phyloP scores from a whole-genome alignment of 306 rosid genomes.

The Quercus robur region DNA sequence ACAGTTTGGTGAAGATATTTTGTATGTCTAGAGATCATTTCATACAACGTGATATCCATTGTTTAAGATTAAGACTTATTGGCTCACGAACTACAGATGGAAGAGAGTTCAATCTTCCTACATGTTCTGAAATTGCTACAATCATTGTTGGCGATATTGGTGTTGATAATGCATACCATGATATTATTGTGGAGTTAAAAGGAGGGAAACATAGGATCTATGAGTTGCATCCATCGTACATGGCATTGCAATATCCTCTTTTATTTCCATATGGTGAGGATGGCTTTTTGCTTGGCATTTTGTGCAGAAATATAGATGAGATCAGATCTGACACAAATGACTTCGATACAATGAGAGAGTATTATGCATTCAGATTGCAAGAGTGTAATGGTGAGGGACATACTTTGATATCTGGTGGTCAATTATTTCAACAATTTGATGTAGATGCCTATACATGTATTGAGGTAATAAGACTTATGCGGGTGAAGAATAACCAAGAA shows the following conservation, averaged over 20 bases:
- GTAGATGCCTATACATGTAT: not conserved
- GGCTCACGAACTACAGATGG: not conserved
- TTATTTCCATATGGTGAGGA: not conserved
- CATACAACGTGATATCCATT: not conserved
- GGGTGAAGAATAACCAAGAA: too few relatives aligned
- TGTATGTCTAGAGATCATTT: not conserved
- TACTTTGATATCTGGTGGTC: not conserved
- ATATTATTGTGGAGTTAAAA: not conserved
- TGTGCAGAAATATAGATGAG: not conserved
- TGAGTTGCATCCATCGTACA: not conserved
- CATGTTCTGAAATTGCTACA: not conserved
- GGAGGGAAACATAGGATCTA: not conserved
- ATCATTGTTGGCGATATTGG: not conserved
- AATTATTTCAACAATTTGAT: not conserved
- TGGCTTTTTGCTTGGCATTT: not conserved
- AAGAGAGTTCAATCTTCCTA: not conserved
- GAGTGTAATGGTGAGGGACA: not conserved
- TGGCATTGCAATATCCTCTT: not conserved
- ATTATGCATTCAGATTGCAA: not conserved
- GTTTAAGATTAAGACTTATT: not conserved
- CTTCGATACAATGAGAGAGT: not conserved
- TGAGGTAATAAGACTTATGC: too few relatives aligned
- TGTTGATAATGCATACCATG: not conserved
- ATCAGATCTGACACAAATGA: not conserved
- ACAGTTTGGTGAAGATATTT: not conserved